These are phyloP conservation scores for Scedosporium boydii DNA, from an alignment of 2,329 filamentous ascomycete genomes.

Conservation along the genomic window DNA sequence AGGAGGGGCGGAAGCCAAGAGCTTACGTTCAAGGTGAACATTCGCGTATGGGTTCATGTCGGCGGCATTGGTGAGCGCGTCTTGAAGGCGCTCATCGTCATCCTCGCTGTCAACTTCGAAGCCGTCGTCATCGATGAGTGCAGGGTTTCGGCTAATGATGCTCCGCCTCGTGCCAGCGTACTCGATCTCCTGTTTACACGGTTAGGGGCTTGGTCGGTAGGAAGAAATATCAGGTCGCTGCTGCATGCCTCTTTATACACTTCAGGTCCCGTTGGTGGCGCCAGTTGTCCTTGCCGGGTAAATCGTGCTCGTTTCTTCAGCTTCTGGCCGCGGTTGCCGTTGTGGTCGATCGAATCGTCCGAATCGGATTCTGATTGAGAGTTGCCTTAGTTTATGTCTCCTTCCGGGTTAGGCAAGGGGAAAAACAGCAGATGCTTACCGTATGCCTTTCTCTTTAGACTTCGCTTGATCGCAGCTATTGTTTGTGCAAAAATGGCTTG, in stretches of 20 bases:
- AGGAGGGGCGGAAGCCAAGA: background rate
- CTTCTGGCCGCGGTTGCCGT: conserved; percentile 70
- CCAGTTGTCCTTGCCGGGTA: conserved; percentile 59
- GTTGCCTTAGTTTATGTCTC: background rate
- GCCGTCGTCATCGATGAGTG: conserved; percentile 66
- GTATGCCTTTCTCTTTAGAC: conserved; percentile 53
- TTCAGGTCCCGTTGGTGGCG: conserved; percentile 54
- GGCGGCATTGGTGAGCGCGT: conserved; percentile 52
- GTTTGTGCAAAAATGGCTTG: conserved; percentile 57
- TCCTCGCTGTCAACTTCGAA: conserved; percentile 67
- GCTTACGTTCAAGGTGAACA: conserved; percentile 60
- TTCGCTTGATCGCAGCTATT: conserved; percentile 58
- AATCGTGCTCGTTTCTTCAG: conserved; percentile 67
- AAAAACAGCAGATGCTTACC: conserved; percentile 28
- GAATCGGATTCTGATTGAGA: conserved; percentile 59
- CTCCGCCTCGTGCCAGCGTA: conserved; percentile 64
- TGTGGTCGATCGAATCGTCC: conserved; percentile 60
- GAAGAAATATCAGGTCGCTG: background rate
- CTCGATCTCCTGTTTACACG: conserved; percentile 48
- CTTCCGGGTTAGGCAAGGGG: background rate
- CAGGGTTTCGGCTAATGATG: conserved; percentile 66
- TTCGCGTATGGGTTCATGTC: conserved; percentile 67
- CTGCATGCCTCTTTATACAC: conserved; percentile 60
- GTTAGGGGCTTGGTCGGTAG: conserved; percentile 14
- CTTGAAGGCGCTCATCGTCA: conserved; percentile 51